Percentiles rank a stretch among this genome's conserved stretches.
These are phyloP conservation scores for Leccinum disarticulatum DNA, from an alignment of 768 basidiomycete species.

Conservation along the genomic window DNA sequence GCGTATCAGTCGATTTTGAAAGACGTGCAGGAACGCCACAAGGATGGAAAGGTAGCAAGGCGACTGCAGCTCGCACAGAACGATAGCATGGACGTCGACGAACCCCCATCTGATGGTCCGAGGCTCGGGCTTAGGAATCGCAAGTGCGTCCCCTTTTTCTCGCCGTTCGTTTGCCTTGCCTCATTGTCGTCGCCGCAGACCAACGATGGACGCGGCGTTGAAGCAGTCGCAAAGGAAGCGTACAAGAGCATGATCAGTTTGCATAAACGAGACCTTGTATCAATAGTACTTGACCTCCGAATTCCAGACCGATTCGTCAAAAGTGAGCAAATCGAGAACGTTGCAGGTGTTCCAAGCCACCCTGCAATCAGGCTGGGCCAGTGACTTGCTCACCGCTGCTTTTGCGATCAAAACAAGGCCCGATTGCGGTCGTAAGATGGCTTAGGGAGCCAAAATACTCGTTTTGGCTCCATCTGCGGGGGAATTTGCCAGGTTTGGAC, in stretches of 20 bases:
- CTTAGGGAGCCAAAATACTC: too few relatives aligned
- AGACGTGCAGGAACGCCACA: slow-evolving; percentile 63
- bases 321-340: too few relatives aligned
- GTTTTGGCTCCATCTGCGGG: too few relatives aligned
- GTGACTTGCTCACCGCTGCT: too few relatives aligned
- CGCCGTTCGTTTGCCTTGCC: not conserved
- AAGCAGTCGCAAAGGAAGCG: slow-evolving; percentile 57
- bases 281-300: not conserved
- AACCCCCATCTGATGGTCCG: slow-evolving; percentile 40
- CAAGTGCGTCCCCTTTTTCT: slow-evolving; percentile 45
- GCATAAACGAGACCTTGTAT: slow-evolving; percentile 8
- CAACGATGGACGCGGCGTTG: slow-evolving; percentile 41
- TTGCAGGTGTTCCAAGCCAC: too few relatives aligned
- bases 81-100: slow-evolving; percentile 69
- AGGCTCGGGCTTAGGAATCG: slow-evolving; percentile 53
- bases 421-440: too few relatives aligned
- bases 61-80: slow-evolving; percentile 17
- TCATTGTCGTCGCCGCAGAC: slow-evolving; percentile 8
- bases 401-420: too few relatives aligned
- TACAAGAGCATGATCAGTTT: slow-evolving; percentile 46
- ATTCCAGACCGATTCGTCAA: too few relatives aligned
- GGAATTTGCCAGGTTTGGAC: too few relatives aligned
- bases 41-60: slow-evolving; percentile 49
- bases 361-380: too few relatives aligned
- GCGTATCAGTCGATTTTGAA: slow-evolving; percentile 52